Base-by-base conservation (phyloP, 495 filamentous ascomycete genomes). In the Lophium mytilinum region DNA sequence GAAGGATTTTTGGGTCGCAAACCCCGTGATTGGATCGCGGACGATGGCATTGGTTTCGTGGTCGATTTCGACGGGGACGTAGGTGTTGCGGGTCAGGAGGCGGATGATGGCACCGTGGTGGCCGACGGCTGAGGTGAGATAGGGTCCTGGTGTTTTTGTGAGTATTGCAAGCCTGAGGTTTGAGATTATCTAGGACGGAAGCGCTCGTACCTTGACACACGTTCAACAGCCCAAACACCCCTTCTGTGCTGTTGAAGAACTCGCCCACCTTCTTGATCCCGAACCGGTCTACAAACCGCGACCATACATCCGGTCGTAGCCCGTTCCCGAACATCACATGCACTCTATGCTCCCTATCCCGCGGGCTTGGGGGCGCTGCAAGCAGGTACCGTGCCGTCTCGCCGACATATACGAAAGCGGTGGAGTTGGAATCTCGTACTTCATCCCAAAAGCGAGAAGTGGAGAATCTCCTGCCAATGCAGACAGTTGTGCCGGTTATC, bases 341-440 rank as follows among this genome's bases (percentile, higher is more conserved):
- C 10, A 90, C 76, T 12, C 76, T 78, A 61, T 93, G 87, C 5
- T 81, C 72, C 18, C 73, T 77, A 57, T 93, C 88, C 2, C 77
- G 68, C 0, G 81, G 76, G 1, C 77, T 81, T 0, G 83, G 80
- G 0, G 86, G 85, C 10, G 80, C 78, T 0, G 86, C 81, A 14
- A 93, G 78, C 1, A 93, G 76, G 53, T 91, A 93, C 3, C 87
- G 76, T 24, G 86, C 80, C 0, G 84, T 88, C 68, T 93, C 87
- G 60, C 88, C 87, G n/a, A 93, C 88, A 63, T 93, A 93, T 10
- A 86, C 80, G 67, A 90, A 87, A 55, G 80, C 73, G 1, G 85
- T 90, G 4, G 86, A 78, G 14, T 77, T 68, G 0, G 81, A 84
- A 58, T 86, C 84, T 19, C 82, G 79, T 33, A 90, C 71, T 49